A percentile compares a stretch with the other conserved stretches of the same genome.
These are phyloP conservation scores for Hymenoscyphus scutula DNA, from an alignment of 2,329 filamentous ascomycete genomes.

Conservation along the genomic window DNA sequence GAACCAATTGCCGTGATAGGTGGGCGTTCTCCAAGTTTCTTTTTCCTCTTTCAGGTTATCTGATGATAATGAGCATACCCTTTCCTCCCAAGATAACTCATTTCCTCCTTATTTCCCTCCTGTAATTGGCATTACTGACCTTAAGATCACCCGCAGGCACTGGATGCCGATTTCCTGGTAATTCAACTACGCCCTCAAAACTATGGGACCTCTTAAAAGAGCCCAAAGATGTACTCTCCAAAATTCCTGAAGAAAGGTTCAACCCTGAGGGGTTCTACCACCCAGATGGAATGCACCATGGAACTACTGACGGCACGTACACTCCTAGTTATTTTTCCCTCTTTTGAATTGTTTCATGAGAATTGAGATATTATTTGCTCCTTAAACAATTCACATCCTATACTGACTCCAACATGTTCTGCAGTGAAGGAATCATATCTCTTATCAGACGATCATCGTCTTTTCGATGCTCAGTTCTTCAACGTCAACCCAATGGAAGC, in stretches of 20 bases:
- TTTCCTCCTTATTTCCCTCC: too few species aligned
- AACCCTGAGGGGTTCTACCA: slow-evolving; percentile 53
- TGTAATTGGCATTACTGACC: too few species aligned
- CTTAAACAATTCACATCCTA: background rate
- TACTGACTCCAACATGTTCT: too few species aligned
- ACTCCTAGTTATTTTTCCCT: too few species aligned
- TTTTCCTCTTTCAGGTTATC: too few species aligned
- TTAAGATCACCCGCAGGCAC: slow-evolving; percentile 37
- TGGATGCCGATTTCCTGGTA: slow-evolving; percentile 39
- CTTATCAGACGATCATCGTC: slow-evolving; percentile 34
- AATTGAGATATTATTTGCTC: too few species aligned
- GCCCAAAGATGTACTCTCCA: slow-evolving; percentile 48
- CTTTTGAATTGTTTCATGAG: background rate
- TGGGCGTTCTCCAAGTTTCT: too few species aligned
- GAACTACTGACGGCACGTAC: background rate
- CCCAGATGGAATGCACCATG: slow-evolving; percentile 43
- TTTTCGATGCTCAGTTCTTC: slow-evolving; percentile 40
- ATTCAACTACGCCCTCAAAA: slow-evolving; percentile 40
- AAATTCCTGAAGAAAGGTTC: slow-evolving; percentile 37
- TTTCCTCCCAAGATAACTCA: too few species aligned
- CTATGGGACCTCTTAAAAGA: slow-evolving; percentile 48
- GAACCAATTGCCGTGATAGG: background rate
- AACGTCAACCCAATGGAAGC: slow-evolving; percentile 28
- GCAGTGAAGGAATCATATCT: slow-evolving; percentile 29
- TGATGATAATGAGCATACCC: too few species aligned